phyloP scores from a whole-genome alignment of 2,329 filamentous ascomycete genomes.

The Neurospora sp. region DNA sequence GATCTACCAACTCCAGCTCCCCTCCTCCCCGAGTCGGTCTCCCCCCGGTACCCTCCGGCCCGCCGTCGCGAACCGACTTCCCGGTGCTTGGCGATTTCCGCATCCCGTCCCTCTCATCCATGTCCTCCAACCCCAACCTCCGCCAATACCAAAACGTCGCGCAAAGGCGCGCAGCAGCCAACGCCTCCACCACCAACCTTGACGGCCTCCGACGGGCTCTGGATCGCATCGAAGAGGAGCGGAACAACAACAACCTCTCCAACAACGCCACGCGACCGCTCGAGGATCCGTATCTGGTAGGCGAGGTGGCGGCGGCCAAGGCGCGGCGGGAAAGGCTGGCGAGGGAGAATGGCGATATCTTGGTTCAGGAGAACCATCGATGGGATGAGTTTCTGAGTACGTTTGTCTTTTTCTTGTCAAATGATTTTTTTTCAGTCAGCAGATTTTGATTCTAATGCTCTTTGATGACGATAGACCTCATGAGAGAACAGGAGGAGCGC shows the following conservation, averaged over 20 bases:
- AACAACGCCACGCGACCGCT: constrained; percentile 33
- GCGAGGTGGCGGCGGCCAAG: constrained; percentile 50
- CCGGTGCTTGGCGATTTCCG: constrained; percentile 44
- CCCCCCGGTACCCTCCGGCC: constrained; percentile 37
- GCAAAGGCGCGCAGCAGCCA: constrained; percentile 45
- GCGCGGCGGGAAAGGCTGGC: constrained; percentile 47
- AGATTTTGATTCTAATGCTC: background rate
- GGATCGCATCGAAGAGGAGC: constrained; percentile 28
- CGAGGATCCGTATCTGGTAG: constrained; percentile 59
- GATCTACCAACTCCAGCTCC: constrained; percentile 5
- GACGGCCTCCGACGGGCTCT: constrained; percentile 24
- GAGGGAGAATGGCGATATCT: constrained; percentile 42
- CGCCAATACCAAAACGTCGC: constrained; percentile 56
- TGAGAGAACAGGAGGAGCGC: constrained; percentile 40
- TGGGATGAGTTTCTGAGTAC: constrained; percentile 53
- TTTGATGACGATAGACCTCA: constrained; percentile 30
- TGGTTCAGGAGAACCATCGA: constrained; percentile 45
- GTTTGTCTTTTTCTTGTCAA: constrained; percentile 18
- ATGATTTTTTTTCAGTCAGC: constrained; percentile 10
- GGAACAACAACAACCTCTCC: constrained; percentile 12
- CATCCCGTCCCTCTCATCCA: constrained; percentile 48
- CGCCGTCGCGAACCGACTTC: constrained; percentile 20
- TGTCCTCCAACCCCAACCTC: constrained; percentile 42
- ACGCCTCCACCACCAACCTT: constrained; percentile 25
- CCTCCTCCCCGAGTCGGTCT: constrained; percentile 28